Conservation (phyloP, 2,329 filamentous ascomycete genomes). For the Monilinia fructigena region DNA sequence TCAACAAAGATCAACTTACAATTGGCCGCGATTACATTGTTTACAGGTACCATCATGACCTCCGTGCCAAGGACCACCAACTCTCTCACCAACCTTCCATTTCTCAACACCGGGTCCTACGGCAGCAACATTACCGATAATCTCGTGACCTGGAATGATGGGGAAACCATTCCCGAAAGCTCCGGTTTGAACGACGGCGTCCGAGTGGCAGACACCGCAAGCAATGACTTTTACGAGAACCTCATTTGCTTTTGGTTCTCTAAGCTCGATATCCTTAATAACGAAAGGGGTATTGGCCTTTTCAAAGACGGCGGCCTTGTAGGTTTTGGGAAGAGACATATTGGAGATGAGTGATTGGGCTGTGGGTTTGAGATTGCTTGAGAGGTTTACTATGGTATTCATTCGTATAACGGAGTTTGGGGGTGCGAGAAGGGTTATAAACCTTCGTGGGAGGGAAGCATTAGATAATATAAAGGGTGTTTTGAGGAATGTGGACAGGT, state of each 20-base stretch:
- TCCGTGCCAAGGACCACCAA: conserved; percentile 69
- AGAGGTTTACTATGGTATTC: background rate
- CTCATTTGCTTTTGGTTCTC: conserved; percentile 54
- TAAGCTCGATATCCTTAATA: conserved; percentile 59
- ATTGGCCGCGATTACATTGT: conserved; percentile 57
- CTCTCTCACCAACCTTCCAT: conserved; percentile 62
- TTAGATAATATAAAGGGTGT: background rate
- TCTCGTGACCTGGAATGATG: conserved; percentile 67
- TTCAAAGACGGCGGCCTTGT: conserved; percentile 63
- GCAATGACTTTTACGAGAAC: conserved; percentile 70
- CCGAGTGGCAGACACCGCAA: conserved; percentile 70
- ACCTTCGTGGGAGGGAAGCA: no score
- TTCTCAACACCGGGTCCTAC: conserved; percentile 56
- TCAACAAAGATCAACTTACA: background rate
- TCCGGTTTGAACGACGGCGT: conserved; percentile 49
- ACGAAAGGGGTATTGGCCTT: conserved; percentile 51
- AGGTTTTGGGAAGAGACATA: conserved; percentile 58
- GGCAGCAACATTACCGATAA: conserved; percentile 65
- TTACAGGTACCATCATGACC: conserved; percentile 59
- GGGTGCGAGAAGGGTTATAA: background rate
- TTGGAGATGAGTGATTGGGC: conserved; percentile 23
- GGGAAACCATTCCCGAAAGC: conserved; percentile 57
- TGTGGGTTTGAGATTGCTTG: background rate
- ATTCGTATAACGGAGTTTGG: background rate
- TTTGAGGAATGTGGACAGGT: background rate